A percentile compares a stretch with the other conserved stretches of the same genome.
Evolutionary conservation across 2,329 filamentous ascomycete genomes (phyloP).

Genomic region (Blastomyces silverae): DNA sequence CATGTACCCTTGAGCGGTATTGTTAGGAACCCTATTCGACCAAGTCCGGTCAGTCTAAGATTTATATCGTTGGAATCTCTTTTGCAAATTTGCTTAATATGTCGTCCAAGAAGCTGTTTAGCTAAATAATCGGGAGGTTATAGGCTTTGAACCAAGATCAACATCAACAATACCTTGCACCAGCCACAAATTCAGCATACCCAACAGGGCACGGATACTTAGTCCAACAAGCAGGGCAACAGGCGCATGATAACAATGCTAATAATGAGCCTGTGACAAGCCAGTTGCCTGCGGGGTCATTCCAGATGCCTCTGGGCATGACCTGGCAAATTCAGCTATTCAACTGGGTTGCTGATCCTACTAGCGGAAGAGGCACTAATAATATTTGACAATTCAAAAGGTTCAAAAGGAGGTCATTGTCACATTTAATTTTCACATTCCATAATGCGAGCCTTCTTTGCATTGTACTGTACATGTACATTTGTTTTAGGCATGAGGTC

Average conservation of each 20-base stretch:
- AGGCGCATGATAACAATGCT: background rate
- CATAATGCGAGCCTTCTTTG: no score
- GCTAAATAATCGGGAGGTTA: background rate
- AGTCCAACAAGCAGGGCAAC: background rate
- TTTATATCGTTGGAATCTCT: background rate
- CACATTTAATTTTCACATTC: no score
- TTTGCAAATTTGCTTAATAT: background rate
- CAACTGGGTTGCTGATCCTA: background rate
- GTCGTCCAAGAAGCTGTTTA: background rate
- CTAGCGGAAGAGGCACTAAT: background rate
- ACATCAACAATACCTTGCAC: background rate
- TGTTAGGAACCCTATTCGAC: background rate
- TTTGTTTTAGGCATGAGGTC: no score
- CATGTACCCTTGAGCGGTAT: background rate
- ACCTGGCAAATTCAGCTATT: background rate
- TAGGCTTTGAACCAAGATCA: background rate
- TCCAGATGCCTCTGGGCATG: background rate
- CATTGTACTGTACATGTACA: no score
- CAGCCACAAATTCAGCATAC: background rate
- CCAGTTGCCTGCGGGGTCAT: background rate
- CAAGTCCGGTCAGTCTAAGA: background rate
- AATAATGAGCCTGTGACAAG: background rate
- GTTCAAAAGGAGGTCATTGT: no score
- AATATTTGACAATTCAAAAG: no score
- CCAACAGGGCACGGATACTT: background rate